Evolutionary conservation across 495 filamentous ascomycete genomes (phyloP), one percentile per base, ranked within the genome.

Genomic region (Glonium stellatum): DNA sequence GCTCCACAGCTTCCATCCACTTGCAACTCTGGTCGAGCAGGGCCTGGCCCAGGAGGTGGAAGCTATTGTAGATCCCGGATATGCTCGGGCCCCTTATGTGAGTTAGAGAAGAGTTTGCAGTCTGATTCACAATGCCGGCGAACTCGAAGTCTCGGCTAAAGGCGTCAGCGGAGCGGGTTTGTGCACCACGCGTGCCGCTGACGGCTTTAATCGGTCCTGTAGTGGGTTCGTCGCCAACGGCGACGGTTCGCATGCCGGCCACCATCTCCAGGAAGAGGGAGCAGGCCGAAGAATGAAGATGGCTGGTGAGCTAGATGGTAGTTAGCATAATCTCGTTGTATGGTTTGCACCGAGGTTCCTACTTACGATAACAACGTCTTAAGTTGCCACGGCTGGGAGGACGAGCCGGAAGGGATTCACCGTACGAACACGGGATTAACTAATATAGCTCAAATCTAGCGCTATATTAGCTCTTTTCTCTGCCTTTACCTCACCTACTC

Each of bases 151-250:
- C 13, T n/a, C 49, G 36, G 27, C 62, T 27, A 18, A 62, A n/a
- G 12, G 21, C n/a, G 10, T 54, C 22, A 1, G 60, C 39, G 5
- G 23, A 31, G 10, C 13, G 18, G 25, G n/a, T n/a, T 31, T 36
- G 21, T n/a, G 63, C 63, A 9, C 59, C 63, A 1, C 63, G 59
- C 34, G 13, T 59, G 3, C 63, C 63, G 36, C 44, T 42, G 4
- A 18, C 59, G 1, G 63, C 44, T 55, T 66, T 59, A 59, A 66
- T 66, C 5, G 63, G 42, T 54, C 50, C 50, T 31, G 50, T 12
- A 11, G 23, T 18, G 25, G 50, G 50, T 27, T n/a, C 1, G 18
- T 21, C 50, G 10, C 50, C 50, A 37, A 27, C 50, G n/a, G 25
- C 50, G 34, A 54, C 50, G n/a, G 34, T 54, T 13, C 50, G 50